These are phyloP conservation scores for Phaseolus lunatus DNA, from an alignment of 306 rosid genomes.

Conservation along the genomic window DNA sequence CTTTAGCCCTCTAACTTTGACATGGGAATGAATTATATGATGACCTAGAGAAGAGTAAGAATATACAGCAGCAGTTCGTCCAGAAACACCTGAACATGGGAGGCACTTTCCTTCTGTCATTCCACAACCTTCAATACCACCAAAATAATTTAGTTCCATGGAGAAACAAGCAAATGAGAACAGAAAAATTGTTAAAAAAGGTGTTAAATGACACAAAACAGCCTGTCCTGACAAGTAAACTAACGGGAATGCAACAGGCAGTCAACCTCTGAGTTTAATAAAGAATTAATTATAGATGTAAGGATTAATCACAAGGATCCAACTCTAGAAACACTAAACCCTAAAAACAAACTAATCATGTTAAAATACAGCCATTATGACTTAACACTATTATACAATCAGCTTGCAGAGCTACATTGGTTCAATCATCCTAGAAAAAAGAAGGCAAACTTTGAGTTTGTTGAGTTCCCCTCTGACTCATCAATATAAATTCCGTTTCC, in stretches of 20 bases:
- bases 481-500: neutral
- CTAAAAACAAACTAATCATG: constrained; percentile 17
- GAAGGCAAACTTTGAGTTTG: neutral
- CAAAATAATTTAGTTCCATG: constrained; percentile 26
- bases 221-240: neutral
- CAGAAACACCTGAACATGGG: constrained; percentile 68
- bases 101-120: constrained; percentile 68
- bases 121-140: constrained; percentile 62
- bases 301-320: neutral
- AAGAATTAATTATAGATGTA: neutral
- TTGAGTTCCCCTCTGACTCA: neutral
- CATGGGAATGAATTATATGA: constrained; percentile 54
- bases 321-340: constrained; percentile 22
- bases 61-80: constrained; percentile 59
- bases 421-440: constrained; percentile 16
- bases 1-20: constrained; percentile 55
- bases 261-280: neutral
- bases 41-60: constrained; percentile 56
- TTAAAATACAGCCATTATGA: constrained; percentile 14
- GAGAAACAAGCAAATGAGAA: neutral
- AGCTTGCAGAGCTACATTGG: constrained; percentile 24
- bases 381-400: constrained; percentile 15
- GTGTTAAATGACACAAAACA: neutral
- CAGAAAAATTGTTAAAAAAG: neutral
- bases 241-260: neutral